phyloP scores from a whole-genome alignment of 768 basidiomycete genomes.

The Cubamyces lactineus region DNA sequence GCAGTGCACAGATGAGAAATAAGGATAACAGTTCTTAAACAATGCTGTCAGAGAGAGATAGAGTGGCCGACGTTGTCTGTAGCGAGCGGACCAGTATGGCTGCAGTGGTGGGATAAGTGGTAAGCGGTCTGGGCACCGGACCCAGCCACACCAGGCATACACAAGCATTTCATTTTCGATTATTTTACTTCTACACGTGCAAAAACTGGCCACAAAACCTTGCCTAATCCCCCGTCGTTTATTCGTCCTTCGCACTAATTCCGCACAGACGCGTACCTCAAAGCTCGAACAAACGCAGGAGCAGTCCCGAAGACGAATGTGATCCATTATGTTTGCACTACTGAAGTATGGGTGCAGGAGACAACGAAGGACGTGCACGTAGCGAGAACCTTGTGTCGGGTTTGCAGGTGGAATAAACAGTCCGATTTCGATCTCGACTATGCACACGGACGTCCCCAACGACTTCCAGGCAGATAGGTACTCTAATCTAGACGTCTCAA shows the following conservation, averaged over 20 bases:
- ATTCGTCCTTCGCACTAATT: background rate
- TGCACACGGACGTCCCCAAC: slow-evolving; percentile 19
- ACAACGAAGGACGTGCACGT: background rate
- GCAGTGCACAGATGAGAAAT: background rate
- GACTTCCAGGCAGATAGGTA: slow-evolving; percentile 14
- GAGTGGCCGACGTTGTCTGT: background rate
- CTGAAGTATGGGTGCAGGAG: slow-evolving; percentile 10
- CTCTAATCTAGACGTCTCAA: slow-evolving; percentile 26
- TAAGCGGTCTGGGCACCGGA: background rate
- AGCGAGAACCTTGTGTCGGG: background rate
- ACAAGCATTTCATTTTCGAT: background rate
- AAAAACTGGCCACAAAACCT: no score
- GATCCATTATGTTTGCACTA: slow-evolving; percentile 20
- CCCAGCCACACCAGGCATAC: background rate
- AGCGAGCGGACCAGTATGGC: background rate
- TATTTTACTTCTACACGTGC: background rate
- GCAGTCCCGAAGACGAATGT: background rate
- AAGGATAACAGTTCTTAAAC: background rate
- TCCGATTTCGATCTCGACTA: slow-evolving; percentile 22
- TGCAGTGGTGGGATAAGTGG: background rate
- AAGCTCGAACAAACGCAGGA: no score
- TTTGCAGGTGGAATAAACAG: slow-evolving; percentile 14
- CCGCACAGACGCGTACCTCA: no score
- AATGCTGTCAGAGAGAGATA: background rate
- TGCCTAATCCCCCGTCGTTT: no score